These are phyloP conservation scores for Ceratocystis lukuohia DNA, from an alignment of 2,329 filamentous ascomycete species.

Conservation along the genomic window DNA sequence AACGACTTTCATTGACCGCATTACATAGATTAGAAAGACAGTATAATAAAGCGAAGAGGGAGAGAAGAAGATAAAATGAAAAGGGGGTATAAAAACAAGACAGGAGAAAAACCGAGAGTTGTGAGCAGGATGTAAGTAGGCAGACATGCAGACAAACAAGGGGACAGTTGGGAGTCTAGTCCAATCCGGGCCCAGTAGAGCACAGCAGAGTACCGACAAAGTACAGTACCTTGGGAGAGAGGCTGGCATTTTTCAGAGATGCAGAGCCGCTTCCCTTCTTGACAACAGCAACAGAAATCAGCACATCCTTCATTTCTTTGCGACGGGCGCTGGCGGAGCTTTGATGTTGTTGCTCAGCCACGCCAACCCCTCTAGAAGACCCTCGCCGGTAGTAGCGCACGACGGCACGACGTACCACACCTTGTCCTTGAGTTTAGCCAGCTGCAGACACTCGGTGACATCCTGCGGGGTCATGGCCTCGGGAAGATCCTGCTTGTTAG, in stretches of 20 bases:
- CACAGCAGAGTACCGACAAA: background rate
- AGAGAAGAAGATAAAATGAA: slow-evolving; percentile 3
- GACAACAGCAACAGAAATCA: background rate
- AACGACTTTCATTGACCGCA: slow-evolving; percentile 12
- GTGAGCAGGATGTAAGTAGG: too few species aligned
- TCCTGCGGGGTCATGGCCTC: slow-evolving; percentile 71
- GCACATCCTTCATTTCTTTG: slow-evolving; percentile 36
- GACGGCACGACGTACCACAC: slow-evolving; percentile 76
- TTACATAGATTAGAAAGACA: slow-evolving; percentile 4
- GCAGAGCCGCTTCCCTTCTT: background rate
- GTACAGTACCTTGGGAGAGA: background rate
- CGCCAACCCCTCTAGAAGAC: slow-evolving; percentile 65
- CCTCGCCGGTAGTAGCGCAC: slow-evolving; percentile 69
- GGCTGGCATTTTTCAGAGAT: too few species aligned
- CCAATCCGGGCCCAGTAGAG: background rate
- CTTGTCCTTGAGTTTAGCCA: slow-evolving; percentile 67
- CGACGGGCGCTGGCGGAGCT: slow-evolving; percentile 37
- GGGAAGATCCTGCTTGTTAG: slow-evolving; percentile 94
- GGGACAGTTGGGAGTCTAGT: background rate
- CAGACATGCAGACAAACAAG: too few species aligned
- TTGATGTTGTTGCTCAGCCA: slow-evolving; percentile 82
- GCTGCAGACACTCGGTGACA: slow-evolving; percentile 63
- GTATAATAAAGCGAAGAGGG: slow-evolving; percentile 7
- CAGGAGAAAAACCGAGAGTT: slow-evolving; percentile 1
- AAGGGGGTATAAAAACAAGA: slow-evolving; percentile 3